Conservation (phyloP, 2,329 filamentous ascomycete genomes). For the Colletotrichum aenigma region DNA sequence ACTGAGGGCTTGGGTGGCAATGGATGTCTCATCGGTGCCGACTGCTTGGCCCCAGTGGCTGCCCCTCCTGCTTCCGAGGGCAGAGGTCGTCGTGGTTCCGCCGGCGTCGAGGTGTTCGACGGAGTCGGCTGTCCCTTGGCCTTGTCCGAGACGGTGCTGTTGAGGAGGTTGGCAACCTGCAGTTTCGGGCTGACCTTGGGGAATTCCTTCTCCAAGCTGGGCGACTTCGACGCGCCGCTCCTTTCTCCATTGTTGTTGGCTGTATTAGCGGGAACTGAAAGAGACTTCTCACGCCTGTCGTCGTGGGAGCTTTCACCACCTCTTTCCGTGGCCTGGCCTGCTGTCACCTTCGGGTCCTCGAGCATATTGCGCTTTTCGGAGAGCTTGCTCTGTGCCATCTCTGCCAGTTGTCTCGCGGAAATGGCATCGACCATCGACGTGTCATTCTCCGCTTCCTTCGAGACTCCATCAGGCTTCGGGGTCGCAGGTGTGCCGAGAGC, state of each 20-base stretch:
- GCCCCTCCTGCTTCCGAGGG: neutral
- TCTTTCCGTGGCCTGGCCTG: neutral
- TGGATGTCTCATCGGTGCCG: neutral
- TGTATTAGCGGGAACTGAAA: neutral
- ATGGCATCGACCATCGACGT: neutral
- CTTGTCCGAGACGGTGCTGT: neutral
- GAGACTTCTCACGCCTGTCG: neutral
- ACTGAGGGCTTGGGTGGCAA: neutral
- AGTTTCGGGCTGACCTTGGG: neutral
- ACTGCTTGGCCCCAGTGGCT: neutral
- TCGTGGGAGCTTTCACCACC: neutral
- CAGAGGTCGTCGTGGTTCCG: neutral
- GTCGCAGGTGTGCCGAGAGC: neutral
- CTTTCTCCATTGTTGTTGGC: neutral
- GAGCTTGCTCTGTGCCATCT: neutral
- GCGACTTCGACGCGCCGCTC: neutral
- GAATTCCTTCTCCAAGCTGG: neutral
- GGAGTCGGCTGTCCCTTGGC: neutral
- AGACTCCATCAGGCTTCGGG: neutral
- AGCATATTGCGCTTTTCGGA: neutral
- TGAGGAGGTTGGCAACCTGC: slow-evolving; percentile 4
- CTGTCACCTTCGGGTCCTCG: neutral
- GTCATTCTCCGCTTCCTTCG: neutral
- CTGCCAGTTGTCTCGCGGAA: neutral
- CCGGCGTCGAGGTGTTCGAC: neutral